Conservation (phyloP, 352 stramenopile species). For the Phytophthora palmivora region DNA sequence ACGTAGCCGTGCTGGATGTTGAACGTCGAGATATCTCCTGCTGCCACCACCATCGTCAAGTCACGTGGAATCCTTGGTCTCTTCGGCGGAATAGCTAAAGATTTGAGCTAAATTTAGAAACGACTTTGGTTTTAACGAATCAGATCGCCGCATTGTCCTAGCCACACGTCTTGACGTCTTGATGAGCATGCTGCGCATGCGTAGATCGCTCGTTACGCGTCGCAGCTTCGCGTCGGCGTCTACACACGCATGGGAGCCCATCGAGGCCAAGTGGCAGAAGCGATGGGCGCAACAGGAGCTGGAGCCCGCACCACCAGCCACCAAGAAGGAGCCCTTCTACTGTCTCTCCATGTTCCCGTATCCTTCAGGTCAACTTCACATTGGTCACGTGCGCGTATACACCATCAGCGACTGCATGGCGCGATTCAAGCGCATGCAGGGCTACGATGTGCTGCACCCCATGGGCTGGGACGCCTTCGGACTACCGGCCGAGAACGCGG, state of each 20-base stretch:
- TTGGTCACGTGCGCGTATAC: conserved; percentile 99
- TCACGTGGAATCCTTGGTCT: too few relatives aligned
- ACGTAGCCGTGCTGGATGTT: conserved; percentile 99
- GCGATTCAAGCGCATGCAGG: conserved; percentile 97
- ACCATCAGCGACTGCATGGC: conserved; percentile 99
- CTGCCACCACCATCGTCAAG: conserved; percentile 63
- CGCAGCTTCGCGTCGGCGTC: conserved; percentile 32
- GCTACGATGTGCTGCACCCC: conserved; percentile 97
- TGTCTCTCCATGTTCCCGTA: conserved; percentile 99
- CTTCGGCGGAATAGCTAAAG: too few relatives aligned
- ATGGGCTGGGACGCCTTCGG: conserved; percentile 99
- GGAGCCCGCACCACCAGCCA: neutral
- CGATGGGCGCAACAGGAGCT: conserved; percentile 49
- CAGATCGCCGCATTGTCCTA: neutral
- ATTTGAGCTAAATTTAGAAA: too few relatives aligned
- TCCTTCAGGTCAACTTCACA: conserved; percentile 97
- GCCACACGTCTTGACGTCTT: neutral
- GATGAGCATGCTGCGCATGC: conserved; percentile 28
- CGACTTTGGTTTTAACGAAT: too few relatives aligned
- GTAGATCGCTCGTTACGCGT: conserved; percentile 16
- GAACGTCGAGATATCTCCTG: conserved; percentile 94
- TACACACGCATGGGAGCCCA: conserved; percentile 51
- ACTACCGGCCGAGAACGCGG: conserved; percentile 99
- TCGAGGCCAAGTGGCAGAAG: conserved; percentile 81
- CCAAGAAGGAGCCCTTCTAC: conserved; percentile 79